Evolutionary conservation across 768 basidiomycete genomes (phyloP), one percentile per base, ranked within the genome.

Genomic region (Russula sp.): DNA sequence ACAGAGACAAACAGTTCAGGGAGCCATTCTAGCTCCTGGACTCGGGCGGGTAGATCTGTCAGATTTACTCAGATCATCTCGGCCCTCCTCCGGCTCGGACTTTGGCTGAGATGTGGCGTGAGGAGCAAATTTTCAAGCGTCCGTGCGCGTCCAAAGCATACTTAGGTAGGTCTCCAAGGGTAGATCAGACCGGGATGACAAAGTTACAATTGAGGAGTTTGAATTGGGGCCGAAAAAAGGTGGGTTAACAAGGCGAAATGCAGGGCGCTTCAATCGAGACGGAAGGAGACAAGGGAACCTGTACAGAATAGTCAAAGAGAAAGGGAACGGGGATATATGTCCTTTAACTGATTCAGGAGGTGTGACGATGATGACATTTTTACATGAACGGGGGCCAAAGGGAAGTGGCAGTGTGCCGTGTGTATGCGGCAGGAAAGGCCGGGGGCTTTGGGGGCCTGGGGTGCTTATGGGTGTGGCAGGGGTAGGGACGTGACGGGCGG

Each of bases 71-170:
- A 45, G 54, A 64, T 64, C 40, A 22, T 18, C 27, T 11, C 11
- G 13, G 5, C 16, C n/a, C 22, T 27, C 49, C 55, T 40, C 20
- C 20, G 22, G 40, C 58, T 59, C 52, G 42, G 54, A 53, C 39
- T 48, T 31, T 55, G 59, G 59, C 59, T 48, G 13, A 20, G 34
- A 34, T 54, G 63, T 55, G 63, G 63, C 63, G 63, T 55, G 39
- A 6, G 8, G 35, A 22, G 27, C 18, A 53, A n/a, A 50, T 20
- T 56, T 56, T 20, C 16, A 20, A 50, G 52, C 49, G 55, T 20
- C 56, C 45, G 34, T 56, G 55, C 42, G 34, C 16, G 39, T n/a
- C n/a, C 20, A 34, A 32, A n/a, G 39, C 58, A 42, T 22, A 10
- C 3, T 9, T 2, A 27, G 39, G 14, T 42, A 3, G 54, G 34